Conservation (phyloP, 306 rosid genomes). For the Cucurbita moschata region DNA sequence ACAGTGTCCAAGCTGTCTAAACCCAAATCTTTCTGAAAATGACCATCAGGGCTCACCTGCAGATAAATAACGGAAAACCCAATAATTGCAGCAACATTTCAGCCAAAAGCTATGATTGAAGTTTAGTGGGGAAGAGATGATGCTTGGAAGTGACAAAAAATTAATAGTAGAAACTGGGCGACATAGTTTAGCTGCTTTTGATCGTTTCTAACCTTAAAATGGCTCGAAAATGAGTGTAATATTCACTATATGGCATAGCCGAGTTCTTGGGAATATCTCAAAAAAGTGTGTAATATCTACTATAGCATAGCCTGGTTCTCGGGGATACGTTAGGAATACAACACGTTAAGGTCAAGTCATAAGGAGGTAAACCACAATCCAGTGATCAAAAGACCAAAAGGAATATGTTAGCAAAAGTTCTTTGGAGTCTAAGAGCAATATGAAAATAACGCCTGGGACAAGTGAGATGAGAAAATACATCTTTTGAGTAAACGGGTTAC, state of each 20-base stretch:
- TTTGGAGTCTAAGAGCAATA: neutral
- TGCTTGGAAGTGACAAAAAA: neutral
- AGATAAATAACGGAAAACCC: slow-evolving; percentile 3
- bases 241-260: neutral
- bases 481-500: neutral
- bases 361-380: neutral
- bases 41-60: slow-evolving; percentile 68
- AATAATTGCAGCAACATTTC: neutral
- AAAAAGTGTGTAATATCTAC: neutral
- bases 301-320: neutral
- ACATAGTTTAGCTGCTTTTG: neutral
- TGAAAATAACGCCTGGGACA: neutral
- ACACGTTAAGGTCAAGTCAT: neutral
- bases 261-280: neutral
- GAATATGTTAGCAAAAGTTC: neutral
- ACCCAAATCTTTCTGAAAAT: slow-evolving; percentile 88
- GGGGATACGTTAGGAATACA: neutral
- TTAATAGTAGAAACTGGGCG: neutral
- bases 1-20: slow-evolving; percentile 95
- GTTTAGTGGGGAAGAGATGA: neutral
- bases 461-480: neutral
- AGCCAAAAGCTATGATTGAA: neutral
- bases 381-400: neutral
- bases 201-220: neutral
- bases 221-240: neutral